phyloP scores from a whole-genome alignment of 1,139 yeast genomes.

The Zygosaccharomyces sapae region DNA sequence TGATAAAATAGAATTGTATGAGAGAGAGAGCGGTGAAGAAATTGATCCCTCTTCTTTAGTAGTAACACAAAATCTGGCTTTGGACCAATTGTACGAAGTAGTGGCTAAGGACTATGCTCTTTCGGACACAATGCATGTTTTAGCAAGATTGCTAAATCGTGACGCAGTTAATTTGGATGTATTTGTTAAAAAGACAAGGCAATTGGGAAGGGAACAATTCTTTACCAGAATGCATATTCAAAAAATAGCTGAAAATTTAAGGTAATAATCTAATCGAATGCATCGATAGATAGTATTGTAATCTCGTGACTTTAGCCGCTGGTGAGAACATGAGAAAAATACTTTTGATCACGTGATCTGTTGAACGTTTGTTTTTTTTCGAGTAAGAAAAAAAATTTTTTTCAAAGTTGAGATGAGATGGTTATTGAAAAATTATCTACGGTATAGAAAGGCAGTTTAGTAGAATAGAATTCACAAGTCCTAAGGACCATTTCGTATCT shows the following conservation, averaged over 20 bases:
- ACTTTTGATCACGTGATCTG: constrained; percentile 3
- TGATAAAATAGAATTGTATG: constrained; percentile 10
- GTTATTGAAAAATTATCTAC: neutral
- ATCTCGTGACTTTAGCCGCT: no score
- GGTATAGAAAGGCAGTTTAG: neutral
- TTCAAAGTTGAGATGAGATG: constrained; percentile 19
- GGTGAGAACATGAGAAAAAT: no score
- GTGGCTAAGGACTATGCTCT: constrained; percentile 66
- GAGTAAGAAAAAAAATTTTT: constrained; percentile 1
- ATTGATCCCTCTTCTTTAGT: constrained; percentile 9
- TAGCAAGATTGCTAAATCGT: constrained; percentile 57
- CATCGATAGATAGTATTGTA: neutral
- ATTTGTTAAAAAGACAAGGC: constrained; percentile 47
- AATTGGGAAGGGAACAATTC: constrained; percentile 74
- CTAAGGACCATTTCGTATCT: neutral
- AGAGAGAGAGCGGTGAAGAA: constrained; percentile 10
- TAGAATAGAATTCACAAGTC: neutral
- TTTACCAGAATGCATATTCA: constrained; percentile 41
- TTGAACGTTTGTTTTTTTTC: neutral
- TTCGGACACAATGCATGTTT: constrained; percentile 61
- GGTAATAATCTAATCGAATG: neutral
- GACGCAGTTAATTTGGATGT: constrained; percentile 29
- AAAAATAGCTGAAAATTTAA: constrained; percentile 35
- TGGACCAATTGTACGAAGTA: constrained; percentile 58
- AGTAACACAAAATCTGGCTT: constrained; percentile 42